Base-by-base conservation (phyloP, 2,329 filamentous ascomycete species). In the Calonectria hawksworthii region DNA sequence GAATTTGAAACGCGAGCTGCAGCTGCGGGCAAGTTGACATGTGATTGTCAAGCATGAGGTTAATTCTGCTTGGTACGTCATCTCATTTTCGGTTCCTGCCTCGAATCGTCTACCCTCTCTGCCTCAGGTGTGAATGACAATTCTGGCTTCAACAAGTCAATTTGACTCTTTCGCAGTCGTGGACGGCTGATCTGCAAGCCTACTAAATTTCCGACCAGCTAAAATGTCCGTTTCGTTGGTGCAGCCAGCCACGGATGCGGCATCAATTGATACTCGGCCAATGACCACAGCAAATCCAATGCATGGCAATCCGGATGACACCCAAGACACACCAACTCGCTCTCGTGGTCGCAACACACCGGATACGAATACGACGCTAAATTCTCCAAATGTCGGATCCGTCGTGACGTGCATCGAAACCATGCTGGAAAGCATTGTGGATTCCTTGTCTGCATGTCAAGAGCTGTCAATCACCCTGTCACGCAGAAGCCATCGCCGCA, bases 371-470 rank as follows among this genome's bases (percentile, higher is more conserved):
- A 80, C 77, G 77, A 76, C 50, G 44, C 38, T 34, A 34, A 68
- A 28, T 28, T 47, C 38, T 51, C 41, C 67, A 14, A 71, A 66
- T 32, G 73, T 80, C 21, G 84, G 83, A 13, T 72, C 70, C 2
- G 77, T 84, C 9, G 77, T 86, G 32, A 74, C 83, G 59, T 80
- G 82, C 54, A 86, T 87, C n/a, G 86, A 87, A 67, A 75, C 76
- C 50, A 77, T 85, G 23, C 68, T 87, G 18, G 82, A 83, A 66
- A 72, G 73, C 16, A 74, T 85, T 36, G 65, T 85, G 18, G 79
- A 83, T 36, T 75, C 79, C 32, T 36, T 86, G 10, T 72, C 78
- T 34, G 73, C 70, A 10, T 73, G 78, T 44, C 66, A 82, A 50
- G 80, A 83, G 34, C 69, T 84, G 26, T 78, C 72, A 52, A 80